These are phyloP conservation scores for Botrytis hyacinthi DNA, from an alignment of 2,329 filamentous ascomycete genomes.

Conservation along the genomic window DNA sequence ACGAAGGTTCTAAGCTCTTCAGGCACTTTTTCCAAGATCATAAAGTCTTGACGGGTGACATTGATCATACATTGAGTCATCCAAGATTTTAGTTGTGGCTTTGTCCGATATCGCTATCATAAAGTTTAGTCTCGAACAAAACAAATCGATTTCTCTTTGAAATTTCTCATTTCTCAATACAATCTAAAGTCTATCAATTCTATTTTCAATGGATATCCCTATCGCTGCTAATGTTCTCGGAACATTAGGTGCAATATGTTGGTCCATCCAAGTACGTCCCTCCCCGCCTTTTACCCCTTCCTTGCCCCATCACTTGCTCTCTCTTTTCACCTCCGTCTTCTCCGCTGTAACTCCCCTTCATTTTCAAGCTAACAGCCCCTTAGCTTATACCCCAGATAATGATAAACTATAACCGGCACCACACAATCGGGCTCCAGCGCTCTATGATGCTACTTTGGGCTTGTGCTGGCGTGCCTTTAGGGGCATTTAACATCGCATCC, in stretches of 20 bases:
- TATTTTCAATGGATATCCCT: constrained; percentile 50
- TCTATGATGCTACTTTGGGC: constrained; percentile 74
- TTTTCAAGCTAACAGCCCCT: not conserved
- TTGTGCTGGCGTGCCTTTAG: constrained; percentile 64
- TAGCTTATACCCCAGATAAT: constrained; percentile 68
- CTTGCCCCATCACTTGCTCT: not conserved
- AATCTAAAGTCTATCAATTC: too few relatives aligned
- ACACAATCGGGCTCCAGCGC: constrained; percentile 62
- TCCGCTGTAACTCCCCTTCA: not conserved
- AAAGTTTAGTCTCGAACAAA: not conserved
- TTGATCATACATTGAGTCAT: not conserved
- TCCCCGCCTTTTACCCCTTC: not conserved
- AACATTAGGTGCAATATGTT: constrained; percentile 61
- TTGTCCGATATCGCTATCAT: not conserved
- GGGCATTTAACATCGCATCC: constrained; percentile 42
- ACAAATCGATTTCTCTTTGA: not conserved
- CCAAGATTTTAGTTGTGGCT: not conserved
- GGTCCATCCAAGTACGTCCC: constrained; percentile 58
- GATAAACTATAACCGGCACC: constrained; percentile 64
- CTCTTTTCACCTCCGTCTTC: too few relatives aligned
- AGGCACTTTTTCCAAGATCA: not conserved
- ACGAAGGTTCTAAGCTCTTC: not conserved
- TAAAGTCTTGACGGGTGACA: not conserved
- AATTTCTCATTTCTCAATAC: not conserved
- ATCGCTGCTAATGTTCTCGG: constrained; percentile 58